These are phyloP conservation scores for Gloeopeniophorella convolvens DNA, from an alignment of 768 basidiomycete species.

Conservation along the genomic window DNA sequence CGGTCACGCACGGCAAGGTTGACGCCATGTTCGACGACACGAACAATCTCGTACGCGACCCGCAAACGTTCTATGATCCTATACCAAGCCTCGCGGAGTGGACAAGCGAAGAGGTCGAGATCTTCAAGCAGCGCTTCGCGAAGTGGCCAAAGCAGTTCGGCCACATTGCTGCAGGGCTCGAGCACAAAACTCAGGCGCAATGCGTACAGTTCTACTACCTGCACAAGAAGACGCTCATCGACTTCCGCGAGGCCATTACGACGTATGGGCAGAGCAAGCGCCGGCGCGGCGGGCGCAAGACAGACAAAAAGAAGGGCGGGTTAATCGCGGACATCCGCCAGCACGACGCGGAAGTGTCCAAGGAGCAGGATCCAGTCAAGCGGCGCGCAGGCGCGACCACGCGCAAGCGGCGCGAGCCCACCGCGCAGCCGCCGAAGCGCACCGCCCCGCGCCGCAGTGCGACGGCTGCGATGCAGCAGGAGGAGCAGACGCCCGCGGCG, in stretches of 20 bases:
- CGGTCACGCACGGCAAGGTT: conserved; percentile 53
- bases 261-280: conserved; percentile 61
- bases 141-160: conserved; percentile 92
- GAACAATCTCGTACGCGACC: conserved; percentile 73
- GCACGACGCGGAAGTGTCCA: conserved; percentile 49
- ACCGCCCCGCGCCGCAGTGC: conserved; percentile 11
- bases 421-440: no score
- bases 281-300: conserved; percentile 44
- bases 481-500: conserved; percentile 43
- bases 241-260: conserved; percentile 73
- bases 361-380: conserved; percentile 19
- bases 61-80: conserved; percentile 68
- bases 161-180: conserved; percentile 72
- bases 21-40: conserved; percentile 75
- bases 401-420: conserved; percentile 7
- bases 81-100: conserved; percentile 75
- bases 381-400: conserved; percentile 11
- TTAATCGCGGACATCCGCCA: conserved; percentile 74
- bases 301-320: conserved; percentile 76
- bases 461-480: conserved; percentile 33
- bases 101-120: conserved; percentile 77
- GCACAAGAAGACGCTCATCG: conserved; percentile 83
- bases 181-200: conserved; percentile 81
- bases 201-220: conserved; percentile 94
- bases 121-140: conserved; percentile 77